Evolutionary conservation across 345 rosid species (phyloP), one percentile per base, ranked within the genome.

Genomic region (Psidium friedrichsthalianum): DNA sequence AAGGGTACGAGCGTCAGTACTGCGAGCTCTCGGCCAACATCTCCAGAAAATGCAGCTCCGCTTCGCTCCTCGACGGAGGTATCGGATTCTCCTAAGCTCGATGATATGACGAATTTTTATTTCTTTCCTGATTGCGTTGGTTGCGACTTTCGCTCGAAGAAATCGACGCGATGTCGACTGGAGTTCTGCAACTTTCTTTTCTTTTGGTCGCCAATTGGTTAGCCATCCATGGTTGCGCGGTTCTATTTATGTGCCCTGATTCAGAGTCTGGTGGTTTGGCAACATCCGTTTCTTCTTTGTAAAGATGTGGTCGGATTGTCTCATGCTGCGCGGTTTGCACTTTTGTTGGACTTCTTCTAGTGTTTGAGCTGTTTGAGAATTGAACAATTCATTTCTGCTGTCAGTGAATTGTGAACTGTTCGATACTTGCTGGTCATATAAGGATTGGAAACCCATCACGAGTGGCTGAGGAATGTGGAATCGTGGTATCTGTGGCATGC

Each of bases 1-100:
- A 96, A 88, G 96, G 96, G 51, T 96, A 96, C 93, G 98, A 94
- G 89, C 96, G 98, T 6, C 98, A 93, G 84, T 96, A 96, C 92
- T 96, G 98, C 88, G 98, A 96, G 88, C 96, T 96, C 91, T 96
- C 99, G 24, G 92, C 97, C 32, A 92, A 90, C 91, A 94, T 96
- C 86, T 93, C 96, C 87, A 87, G 94, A 51, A 96, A 92, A 90
- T 95, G 98, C 93, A 88, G 89, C 86, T 89, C 95, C 25, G 88
- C 93, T 69, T 88, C 96, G 82, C 90, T 90, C 82, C 90, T 95
- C 36, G 91, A 89, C 85, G 91, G 88, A 91, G 96, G 96, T 93
- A 88, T 56, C n/a, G 42, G 61, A 56, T 47, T 36, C 51, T 82
- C 55, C 29, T 21, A 7, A 81, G 18, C 44, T 32, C 25, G 36